Evolutionary conservation across 1,284 basidiomycete species (phyloP), one percentile per base, ranked within the genome.

Genomic region (Nidula niveotomentosa): DNA sequence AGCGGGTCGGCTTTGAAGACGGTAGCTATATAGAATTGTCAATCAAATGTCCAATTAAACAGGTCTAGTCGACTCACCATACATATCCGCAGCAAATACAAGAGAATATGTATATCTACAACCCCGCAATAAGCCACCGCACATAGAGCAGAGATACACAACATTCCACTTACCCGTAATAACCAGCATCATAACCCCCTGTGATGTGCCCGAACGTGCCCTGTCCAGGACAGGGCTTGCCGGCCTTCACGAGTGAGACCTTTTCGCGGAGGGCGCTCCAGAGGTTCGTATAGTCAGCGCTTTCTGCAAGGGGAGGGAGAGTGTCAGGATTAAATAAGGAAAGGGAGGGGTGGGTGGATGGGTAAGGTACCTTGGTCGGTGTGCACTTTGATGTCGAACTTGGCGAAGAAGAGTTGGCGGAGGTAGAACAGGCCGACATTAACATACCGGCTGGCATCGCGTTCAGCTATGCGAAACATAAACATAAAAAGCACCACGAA

Each of bases 31-130:
- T 39, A 49, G 48, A 2, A 9, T 51, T 39, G 13, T 8, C 13
- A 18, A n/a, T 51, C 35, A 51, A 8, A 17, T 47, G 23, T 47
- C 36, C 17, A 55, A 37, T 23, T 17, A 23, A 23, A 23, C 23
- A 23, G 23, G 23, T 23, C 23, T 4, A 23, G 23, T 23, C 23
- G 23, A 66, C 72, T 56, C 58, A 78, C 78, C 74, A 69, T 89
- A 92, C 89, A 92, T 92, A 69, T 92, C 90, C 45, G 86, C 80
- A 0, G 88, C 87, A 67, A 90, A 91, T 35, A 90, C 88, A 17
- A 88, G 76, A 6, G 85, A 88, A 60, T 87, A 90, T 1, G 79
- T 85, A 67, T 89, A 88, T 2, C 83, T 23, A 23, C 23, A 23
- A 23, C 23, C 23, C 23, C 23, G 23, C 23, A 23, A 23, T 83